Base-by-base conservation (phyloP, 306 rosid species). In the Neltuma alba region DNA sequence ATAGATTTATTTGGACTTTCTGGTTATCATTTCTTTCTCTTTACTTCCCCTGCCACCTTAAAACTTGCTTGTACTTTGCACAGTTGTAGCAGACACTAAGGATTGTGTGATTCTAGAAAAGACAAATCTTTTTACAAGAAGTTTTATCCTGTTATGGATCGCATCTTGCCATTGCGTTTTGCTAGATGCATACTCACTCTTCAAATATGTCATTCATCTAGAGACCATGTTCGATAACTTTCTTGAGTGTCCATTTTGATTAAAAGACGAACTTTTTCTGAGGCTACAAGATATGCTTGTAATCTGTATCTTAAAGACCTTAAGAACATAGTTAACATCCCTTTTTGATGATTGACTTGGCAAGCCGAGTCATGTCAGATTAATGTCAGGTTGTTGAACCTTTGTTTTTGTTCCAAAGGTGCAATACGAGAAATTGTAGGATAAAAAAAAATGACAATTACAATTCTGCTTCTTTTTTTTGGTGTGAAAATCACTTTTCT, bases 401-500 rank as follows among this genome's bases (percentile, higher is more conserved):
- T 57, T 57, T 57, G 6, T 23, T 25, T 23, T 23, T 57, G 7
- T 25, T 57, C 16, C 16, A 3, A 57, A 57, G 63, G 15, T 23
- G 63, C 16, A 57, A 23, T 57, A 25, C 6, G 7, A 20, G 33
- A 25, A 57, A 57, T 57, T 25, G 33, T 57, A 25, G 31, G 33
- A 8, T 57, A 57, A 21, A 57, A 57, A 21, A 57, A 33, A 9
- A 21, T 11, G 15, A 23, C 11, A 57, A 57, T 57, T 8, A 23
- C 63, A 23, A 3, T 57, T 57, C 63, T 25, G 31, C 33, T 57
- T 57, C 33, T 57, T 23, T 25, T 23, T 25, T 57, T 60, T 60
- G 34, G 88, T 90, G 91, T 92, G 83, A 89, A 89, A 86, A 74
- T 86, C 72, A 83, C 81, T 73, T 84, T 68, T 72, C 55, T 58